Evolutionary conservation across 345 rosid genomes (phyloP).

Genomic region (Erucastrum elatum): DNA sequence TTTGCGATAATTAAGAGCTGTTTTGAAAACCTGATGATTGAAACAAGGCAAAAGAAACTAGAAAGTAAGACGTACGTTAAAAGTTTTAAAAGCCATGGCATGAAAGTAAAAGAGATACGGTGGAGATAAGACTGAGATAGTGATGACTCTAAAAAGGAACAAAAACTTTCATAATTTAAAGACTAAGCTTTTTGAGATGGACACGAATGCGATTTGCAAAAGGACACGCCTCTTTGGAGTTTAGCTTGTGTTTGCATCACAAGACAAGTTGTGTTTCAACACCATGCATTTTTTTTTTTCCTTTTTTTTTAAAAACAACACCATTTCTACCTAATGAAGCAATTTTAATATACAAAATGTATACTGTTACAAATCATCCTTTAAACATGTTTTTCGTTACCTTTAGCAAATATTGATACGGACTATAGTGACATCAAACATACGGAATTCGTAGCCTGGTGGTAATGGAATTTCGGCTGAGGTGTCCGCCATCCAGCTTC

Average conservation of each 20-base stretch:
- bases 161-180: slow-evolving; percentile 35
- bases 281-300: neutral
- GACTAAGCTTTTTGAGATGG: slow-evolving; percentile 7
- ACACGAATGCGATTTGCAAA: slow-evolving; percentile 35
- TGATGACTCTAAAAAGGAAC: slow-evolving; percentile 30
- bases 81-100: neutral
- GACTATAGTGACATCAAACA: neutral
- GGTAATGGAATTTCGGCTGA: too few species aligned
- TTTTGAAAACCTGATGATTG: slow-evolving; percentile 8
- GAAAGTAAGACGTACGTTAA: slow-evolving; percentile 20
- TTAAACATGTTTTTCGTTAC: neutral
- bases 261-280: slow-evolving; percentile 27
- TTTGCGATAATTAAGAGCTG: slow-evolving; percentile 2
- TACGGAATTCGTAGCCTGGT: neutral
- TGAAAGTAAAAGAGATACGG: neutral
- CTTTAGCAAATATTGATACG: neutral
- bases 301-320: neutral
- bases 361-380: neutral
- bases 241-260: slow-evolving; percentile 29
- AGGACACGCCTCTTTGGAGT: slow-evolving; percentile 39
- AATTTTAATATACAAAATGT: neutral
- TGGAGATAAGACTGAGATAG: slow-evolving; percentile 35
- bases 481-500: too few species aligned
- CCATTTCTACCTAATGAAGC: neutral
- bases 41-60: slow-evolving; percentile 23